Evolutionary conservation across 2,329 filamentous ascomycete species (phyloP).

Genomic region (Cylindrodendrum hubeiense): DNA sequence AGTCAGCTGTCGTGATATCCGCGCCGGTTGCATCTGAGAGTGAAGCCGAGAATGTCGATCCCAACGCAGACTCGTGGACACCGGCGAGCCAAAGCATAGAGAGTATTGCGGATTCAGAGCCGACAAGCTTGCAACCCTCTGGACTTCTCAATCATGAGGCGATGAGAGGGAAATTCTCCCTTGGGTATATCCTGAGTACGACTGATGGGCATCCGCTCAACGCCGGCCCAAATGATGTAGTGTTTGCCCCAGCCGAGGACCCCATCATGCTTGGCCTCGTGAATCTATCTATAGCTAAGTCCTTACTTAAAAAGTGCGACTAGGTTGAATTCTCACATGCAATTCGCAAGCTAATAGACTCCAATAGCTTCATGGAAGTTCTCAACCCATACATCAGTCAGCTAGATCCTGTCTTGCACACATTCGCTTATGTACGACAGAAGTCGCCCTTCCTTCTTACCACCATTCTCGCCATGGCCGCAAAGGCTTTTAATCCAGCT

Average conservation of each 20-base stretch:
- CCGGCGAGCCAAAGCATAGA: neutral
- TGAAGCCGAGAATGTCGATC: neutral
- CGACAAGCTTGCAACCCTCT: slow-evolving; percentile 45
- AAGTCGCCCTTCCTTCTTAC: slow-evolving; percentile 53
- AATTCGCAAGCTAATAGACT: neutral
- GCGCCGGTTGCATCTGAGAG: neutral
- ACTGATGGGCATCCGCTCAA: slow-evolving; percentile 8
- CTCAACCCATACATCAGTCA: slow-evolving; percentile 57
- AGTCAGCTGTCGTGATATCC: neutral
- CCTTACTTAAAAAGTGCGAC: slow-evolving; percentile 21
- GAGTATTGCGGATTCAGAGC: slow-evolving; percentile 5
- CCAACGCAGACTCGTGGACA: neutral
- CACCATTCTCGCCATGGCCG: slow-evolving; percentile 48
- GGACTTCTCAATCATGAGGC: slow-evolving; percentile 50
- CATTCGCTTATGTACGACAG: slow-evolving; percentile 50
- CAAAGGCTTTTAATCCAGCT: slow-evolving; percentile 52
- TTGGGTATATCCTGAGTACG: slow-evolving; percentile 47
- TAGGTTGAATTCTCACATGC: too few relatives aligned
- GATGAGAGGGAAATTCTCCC: slow-evolving; percentile 49
- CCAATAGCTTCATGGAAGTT: slow-evolving; percentile 49
- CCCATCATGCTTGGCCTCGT: slow-evolving; percentile 20
- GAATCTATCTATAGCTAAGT: slow-evolving; percentile 19
- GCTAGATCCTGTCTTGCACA: slow-evolving; percentile 53
- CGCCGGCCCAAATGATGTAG: neutral
- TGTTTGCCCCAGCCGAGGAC: slow-evolving; percentile 6